A percentile compares a stretch with the other conserved stretches of the same genome.
phyloP scores from a whole-genome alignment of 208 protist genomes.

The Trypanosoma theileri region DNA sequence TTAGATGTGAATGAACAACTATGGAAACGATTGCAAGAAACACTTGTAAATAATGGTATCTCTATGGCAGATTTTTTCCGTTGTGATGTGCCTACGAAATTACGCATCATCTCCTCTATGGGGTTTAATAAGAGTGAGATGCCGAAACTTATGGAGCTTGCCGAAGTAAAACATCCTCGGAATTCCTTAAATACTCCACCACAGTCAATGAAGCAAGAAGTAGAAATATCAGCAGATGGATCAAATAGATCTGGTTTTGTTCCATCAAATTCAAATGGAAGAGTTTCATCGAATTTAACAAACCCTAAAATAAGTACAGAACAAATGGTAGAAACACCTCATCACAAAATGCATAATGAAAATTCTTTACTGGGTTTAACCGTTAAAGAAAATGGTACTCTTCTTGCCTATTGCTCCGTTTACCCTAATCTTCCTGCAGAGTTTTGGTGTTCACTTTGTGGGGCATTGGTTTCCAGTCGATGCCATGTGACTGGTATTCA shows the following conservation, averaged over 20 bases:
- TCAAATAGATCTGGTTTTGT: not conserved
- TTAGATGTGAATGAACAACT: not conserved
- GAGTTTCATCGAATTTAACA: not conserved
- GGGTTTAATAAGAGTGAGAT: conserved; percentile 18
- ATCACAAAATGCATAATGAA: not conserved
- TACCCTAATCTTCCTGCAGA: conserved; percentile 36
- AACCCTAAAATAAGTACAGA: not conserved
- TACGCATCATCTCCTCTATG: conserved; percentile 9
- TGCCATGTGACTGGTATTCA: conserved; percentile 38
- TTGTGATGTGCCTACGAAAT: conserved; percentile 12
- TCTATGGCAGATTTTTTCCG: conserved; percentile 24
- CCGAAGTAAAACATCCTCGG: not conserved
- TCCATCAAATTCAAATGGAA: not conserved
- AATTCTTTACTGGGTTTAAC: not conserved
- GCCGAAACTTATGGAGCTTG: conserved; percentile 9
- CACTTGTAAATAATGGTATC: conserved; percentile 18
- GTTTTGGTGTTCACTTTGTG: conserved; percentile 39
- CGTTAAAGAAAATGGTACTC: conserved; percentile 6
- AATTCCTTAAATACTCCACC: not conserved
- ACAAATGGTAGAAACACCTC: not conserved
- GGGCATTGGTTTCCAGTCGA: conserved; percentile 33
- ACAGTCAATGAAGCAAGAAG: not conserved
- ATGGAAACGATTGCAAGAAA: conserved; percentile 20
- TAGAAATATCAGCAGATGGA: not conserved
- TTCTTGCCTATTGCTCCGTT: conserved; percentile 30